Conservation (phyloP, 345 rosid species). For the Hypericum perforatum region DNA sequence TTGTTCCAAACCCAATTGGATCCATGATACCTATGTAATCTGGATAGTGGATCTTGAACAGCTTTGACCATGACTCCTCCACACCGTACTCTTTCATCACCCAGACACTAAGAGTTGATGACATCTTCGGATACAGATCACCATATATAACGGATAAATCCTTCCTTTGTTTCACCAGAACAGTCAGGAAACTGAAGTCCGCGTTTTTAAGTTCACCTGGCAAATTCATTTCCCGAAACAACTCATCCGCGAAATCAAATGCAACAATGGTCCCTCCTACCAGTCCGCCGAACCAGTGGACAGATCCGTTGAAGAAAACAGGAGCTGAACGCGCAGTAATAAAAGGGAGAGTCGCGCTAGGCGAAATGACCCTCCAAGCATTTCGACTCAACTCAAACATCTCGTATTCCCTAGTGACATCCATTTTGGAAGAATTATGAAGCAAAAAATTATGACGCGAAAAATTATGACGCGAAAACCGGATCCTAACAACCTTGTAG, state of each 20-base stretch:
- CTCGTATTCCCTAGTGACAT: constrained; percentile 2
- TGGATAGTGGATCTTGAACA: not conserved
- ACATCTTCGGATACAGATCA: not conserved
- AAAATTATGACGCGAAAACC: not conserved
- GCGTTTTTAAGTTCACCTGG: not conserved
- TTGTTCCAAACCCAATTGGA: too few relatives aligned
- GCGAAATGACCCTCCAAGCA: constrained; percentile 7
- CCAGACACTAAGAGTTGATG: constrained; percentile 2
- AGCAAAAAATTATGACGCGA: too few relatives aligned
- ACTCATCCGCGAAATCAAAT: constrained; percentile 3
- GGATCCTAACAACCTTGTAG: constrained; percentile 13
- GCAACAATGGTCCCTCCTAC: not conserved
- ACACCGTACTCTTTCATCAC: constrained; percentile 11
- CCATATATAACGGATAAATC: not conserved
- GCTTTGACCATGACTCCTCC: constrained; percentile 6
- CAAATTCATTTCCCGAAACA: constrained; percentile 3
- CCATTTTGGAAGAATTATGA: not conserved
- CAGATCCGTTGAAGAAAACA: constrained; percentile 9
- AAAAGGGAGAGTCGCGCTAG: not conserved
- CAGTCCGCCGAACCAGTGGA: constrained; percentile 7
- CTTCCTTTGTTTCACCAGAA: not conserved
- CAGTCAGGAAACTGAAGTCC: not conserved
- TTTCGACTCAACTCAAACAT: constrained; percentile 7
- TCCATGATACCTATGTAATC: too few relatives aligned
- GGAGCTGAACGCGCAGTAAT: not conserved